Evolutionary conservation across 192 early-diverging fungal species (phyloP), one percentile per base, ranked within the genome.

Genomic region (Thamnidium elegans): DNA sequence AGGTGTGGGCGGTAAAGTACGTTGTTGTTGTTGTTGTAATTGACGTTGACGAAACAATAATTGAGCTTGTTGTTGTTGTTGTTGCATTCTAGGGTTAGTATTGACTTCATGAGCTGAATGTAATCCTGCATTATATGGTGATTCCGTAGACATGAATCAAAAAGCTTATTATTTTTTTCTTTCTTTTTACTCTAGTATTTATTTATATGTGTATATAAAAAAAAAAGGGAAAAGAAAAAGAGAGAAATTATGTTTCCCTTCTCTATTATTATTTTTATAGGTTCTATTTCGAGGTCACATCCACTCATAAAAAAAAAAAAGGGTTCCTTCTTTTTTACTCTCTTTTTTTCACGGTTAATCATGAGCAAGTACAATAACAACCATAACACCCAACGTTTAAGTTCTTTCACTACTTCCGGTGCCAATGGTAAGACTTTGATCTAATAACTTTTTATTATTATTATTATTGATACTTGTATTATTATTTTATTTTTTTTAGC

Each of bases 11-110:
- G 55, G 55, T 21, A 56, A 56, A 36, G 32, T 31, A 6, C n/a
- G 19, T 44, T 17, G 32, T 50, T 64, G 62, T 30, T 50, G 62
- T 53, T 52, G 63, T 20, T 50, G 36, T 42, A 26, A 42, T 30
- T 48, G 44, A 15, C 39, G 63, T 32, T 65, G 63, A 6, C n/a
- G 31, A 32, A 19, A 21, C 20, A 13, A 20, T 10, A 23, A 20
- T 13, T 52, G 63, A 4, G 51, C 31, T 6, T 64, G 45, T 19
- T 48, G 31, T 50, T 51, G 62, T 6, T 64, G 45, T 19, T 48
- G 31, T 50, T 51, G 62, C 48, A 39, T 39, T 39, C 36, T 21
- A 15, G 10, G 10, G 20, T 55, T 55, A 3, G 15, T 21, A 39
- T 55, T 55, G 54, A n/a, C 10, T 23, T 55, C 36, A 39, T 39